Base-by-base conservation (phyloP, 148 eudicot genomes). In the Camellia sinensis region DNA sequence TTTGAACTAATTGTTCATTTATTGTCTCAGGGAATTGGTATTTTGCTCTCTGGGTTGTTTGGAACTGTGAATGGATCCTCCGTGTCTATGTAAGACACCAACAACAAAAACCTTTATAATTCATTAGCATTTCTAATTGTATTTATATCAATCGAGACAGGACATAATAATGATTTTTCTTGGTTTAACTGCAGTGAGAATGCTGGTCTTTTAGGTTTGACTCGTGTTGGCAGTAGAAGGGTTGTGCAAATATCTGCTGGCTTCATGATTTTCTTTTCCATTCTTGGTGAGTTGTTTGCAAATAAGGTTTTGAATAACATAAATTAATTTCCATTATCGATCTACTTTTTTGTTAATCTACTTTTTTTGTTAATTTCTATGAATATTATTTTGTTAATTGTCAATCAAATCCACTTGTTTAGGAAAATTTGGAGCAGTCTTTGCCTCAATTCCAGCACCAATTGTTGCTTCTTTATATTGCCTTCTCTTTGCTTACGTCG, bases 371-470 rank as follows among this genome's bases (percentile, higher is more conserved):
- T 29, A 29, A 29, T 29, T 29, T 29, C 37, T 29, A 29, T 29
- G 17, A 57, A 9, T 2, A 19, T 6, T 21, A 19, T 64, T 64
- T 64, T 64, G 67, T 61, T 62, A 77, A 56, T 65, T 70, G 14
- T 48, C 10, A 60, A 50, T 3, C 37, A 37, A 19, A 22, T 77
- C 21, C 48, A 12, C 29, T 57, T 62, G 66, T 85, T 67, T 92
- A 95, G 98, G 98, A 69, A 95, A 95, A 89, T 95, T 95, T 29
- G 98, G 98, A 67, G 98, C 98, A 5, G 88, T 95, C 53, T 93
- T 95, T 80, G 98, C 98, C 80, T 95, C 98, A 64, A 93, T 95
- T 64, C 98, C 98, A 45, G 88, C 97, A 37, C 90, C 98, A 12
- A 95, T 95, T 12, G 86, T 93, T 50, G 97, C 96, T 83, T 97